Evolutionary conservation across 495 filamentous ascomycete species (phyloP), one percentile per base, ranked within the genome.

Genomic region (Neurospora tetrasperma): DNA sequence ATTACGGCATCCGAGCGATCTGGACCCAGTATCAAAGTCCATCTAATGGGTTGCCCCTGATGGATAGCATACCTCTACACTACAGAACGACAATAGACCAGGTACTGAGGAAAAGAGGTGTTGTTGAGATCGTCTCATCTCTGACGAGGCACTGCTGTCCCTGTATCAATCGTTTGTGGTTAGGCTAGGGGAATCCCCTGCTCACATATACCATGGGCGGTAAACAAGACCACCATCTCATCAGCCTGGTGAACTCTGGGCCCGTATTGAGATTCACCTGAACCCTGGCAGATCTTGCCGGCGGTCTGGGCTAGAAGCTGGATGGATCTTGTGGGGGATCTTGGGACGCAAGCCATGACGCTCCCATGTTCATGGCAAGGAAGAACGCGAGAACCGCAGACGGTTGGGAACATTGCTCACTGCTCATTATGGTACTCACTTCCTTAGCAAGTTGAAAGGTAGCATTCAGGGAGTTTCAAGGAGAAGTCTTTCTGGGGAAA

Each of bases 11-110:
- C 70, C 71, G 35, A 23, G 40, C 7, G 35, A 41, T n/a, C 43
- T 68, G 54, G 48, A 35, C 23, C 54, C 31, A 35, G 54, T 27
- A 14, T 66, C 54, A 35, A 27, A 31, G 27, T 35, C 12, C 27
- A 66, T 62, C 12, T 62, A 6, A 62, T 27, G 48, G 20, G 20
- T 27, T 59, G 48, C 74, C 78, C 78, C 71, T 78, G 75, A 79
- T 80, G 79, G 73, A 71, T 77, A 80, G 79, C 79, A 81, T 74
- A 79, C 5, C 35, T 38, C 35, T 38, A 38, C 35, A 38, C 35
- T 38, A 4, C 78, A 74, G 75, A 72, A 73, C 70, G 73, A 74
- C 75, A 70, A 74, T 68, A 68, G 72, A 73, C 38, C 59, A 44
- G 11, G 72, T 62, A 43, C 62, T 74, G 71, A 46, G 72, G 38